A percentile compares a stretch with the other conserved stretches of the same genome.
phyloP scores from a whole-genome alignment of 2,329 filamentous ascomycete genomes.

The Nothopassalora personata region DNA sequence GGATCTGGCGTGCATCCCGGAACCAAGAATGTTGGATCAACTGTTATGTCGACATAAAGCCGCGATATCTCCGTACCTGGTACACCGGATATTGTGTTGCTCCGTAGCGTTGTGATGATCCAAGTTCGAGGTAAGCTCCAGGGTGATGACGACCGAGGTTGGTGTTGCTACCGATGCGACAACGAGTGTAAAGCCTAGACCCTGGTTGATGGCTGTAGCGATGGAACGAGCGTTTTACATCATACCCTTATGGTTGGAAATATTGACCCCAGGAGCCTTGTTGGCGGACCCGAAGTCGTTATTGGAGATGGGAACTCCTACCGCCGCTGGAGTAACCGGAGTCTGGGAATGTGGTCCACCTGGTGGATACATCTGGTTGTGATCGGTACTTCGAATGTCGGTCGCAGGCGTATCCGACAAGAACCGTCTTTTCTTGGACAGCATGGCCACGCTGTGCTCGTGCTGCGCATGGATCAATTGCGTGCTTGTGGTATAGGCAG shows the following conservation, averaged over 20 bases:
- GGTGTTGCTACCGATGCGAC: too few species aligned
- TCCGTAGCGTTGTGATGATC: too few species aligned
- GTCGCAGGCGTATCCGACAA: conserved; percentile 74
- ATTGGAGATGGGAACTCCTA: conserved; percentile 4
- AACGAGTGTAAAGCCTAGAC: too few species aligned
- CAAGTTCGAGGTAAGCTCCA: too few species aligned
- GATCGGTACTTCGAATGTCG: conserved; percentile 18
- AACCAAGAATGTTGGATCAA: neutral
- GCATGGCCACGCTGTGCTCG: conserved; percentile 69
- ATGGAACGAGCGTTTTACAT: neutral
- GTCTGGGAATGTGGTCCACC: conserved; percentile 14
- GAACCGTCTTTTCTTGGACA: conserved; percentile 68
- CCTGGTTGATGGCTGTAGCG: too few species aligned
- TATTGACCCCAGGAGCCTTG: neutral
- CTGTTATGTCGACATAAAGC: neutral
- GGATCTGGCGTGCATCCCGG: neutral
- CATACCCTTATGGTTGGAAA: neutral
- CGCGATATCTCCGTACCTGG: neutral
- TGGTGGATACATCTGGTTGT: conserved; percentile 1
- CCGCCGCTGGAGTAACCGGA: conserved; percentile 22
- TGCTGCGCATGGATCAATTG: conserved; percentile 72
- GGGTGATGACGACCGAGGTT: too few species aligned
- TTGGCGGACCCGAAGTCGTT: neutral
- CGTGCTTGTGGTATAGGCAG: conserved; percentile 83
- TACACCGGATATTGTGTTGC: neutral